phyloP scores from a whole-genome alignment of 2,329 filamentous ascomycete species.

The Sporothrix luriei region DNA sequence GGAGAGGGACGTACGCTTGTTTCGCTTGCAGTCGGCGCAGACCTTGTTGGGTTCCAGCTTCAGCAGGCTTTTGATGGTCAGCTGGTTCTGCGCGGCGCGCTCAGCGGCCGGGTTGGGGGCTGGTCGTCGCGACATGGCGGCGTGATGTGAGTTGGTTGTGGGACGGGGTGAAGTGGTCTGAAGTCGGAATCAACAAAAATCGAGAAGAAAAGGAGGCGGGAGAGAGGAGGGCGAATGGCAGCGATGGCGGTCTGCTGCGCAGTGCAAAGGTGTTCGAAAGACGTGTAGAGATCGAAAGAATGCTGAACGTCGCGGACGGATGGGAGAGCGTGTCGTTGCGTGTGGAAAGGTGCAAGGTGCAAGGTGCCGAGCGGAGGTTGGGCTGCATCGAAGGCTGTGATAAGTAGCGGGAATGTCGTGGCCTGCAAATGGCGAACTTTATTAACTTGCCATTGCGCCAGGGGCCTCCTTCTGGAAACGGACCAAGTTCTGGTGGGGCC shows the following conservation, averaged over 20 bases:
- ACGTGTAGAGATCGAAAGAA: neutral
- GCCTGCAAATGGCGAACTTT: conserved; percentile 17
- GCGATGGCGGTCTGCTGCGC: neutral
- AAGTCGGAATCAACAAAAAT: neutral
- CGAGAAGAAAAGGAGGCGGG: conserved; percentile 6
- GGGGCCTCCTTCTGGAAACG: conserved; percentile 20
- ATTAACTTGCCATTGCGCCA: conserved; percentile 23
- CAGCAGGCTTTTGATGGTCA: conserved; percentile 89
- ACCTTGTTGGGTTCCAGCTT: conserved; percentile 95
- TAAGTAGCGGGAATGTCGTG: conserved; percentile 15
- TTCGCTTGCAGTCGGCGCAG: conserved; percentile 97
- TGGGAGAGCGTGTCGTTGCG: neutral
- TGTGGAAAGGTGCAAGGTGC: conserved; percentile 21
- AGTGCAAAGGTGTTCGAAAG: neutral
- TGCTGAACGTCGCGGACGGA: neutral
- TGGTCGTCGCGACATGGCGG: conserved; percentile 73
- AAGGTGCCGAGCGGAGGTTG: conserved; percentile 24
- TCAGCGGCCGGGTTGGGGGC: conserved; percentile 77
- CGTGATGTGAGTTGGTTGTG: neutral
- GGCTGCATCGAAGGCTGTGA: conserved; percentile 22
- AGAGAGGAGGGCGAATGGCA: neutral
- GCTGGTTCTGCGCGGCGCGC: conserved; percentile 88
- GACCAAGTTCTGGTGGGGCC: neutral
- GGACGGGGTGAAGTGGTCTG: neutral
- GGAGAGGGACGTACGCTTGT: conserved; percentile 73